These are phyloP conservation scores for Hyphodiscus sp. DNA, from an alignment of 2,329 filamentous ascomycete genomes.

Conservation along the genomic window DNA sequence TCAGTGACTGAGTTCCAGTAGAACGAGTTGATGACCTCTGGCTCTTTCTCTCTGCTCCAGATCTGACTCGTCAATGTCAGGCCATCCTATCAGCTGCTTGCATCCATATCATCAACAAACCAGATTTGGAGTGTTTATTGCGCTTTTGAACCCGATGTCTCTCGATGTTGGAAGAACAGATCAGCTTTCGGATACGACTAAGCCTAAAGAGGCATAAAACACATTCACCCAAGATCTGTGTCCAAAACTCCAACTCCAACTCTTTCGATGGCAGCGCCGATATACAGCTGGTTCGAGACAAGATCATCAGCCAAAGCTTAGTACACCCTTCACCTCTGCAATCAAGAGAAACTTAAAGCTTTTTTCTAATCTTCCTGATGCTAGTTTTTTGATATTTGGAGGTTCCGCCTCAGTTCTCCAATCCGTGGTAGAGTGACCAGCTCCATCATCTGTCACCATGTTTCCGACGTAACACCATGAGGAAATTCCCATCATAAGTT, in stretches of 20 bases:
- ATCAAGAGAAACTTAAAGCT: too few species aligned
- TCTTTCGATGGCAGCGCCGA: background rate
- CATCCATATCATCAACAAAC: too few species aligned
- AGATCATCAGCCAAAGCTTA: too few species aligned
- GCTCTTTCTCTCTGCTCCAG: too few species aligned
- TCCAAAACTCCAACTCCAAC: background rate
- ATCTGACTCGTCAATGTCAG: too few species aligned
- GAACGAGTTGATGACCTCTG: too few species aligned
- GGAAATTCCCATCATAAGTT: background rate
- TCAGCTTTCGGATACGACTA: background rate
- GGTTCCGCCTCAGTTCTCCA: background rate
- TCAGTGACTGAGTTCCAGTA: too few species aligned
- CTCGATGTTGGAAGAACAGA: background rate
- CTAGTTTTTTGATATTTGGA: too few species aligned
- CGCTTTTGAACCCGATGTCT: background rate
- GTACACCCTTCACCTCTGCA: too few species aligned
- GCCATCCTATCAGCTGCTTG: too few species aligned
- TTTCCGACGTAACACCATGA: background rate
- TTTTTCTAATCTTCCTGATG: too few species aligned
- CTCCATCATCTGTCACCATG: background rate
- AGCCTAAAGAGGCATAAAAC: background rate
- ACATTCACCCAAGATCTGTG: background rate
- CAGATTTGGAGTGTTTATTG: background rate
- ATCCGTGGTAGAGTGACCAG: background rate
- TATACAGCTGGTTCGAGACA: background rate